These are phyloP conservation scores for Entamoeba invadens DNA, from an alignment of 208 protist genomes.

Conservation along the genomic window DNA sequence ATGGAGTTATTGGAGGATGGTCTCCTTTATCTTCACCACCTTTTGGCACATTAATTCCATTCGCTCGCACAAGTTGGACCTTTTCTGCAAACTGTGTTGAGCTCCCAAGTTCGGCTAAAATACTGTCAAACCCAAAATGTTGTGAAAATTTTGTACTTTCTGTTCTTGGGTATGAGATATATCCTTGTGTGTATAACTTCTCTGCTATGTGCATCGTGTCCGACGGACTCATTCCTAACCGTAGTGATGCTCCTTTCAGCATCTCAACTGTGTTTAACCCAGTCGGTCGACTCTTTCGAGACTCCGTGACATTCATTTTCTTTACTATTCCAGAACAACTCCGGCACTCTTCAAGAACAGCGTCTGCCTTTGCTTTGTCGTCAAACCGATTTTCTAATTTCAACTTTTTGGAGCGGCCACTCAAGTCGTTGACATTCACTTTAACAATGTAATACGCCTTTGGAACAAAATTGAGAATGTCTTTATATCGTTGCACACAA, in stretches of 20 bases:
- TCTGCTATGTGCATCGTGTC: conserved; percentile 77
- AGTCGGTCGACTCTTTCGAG: conserved; percentile 39
- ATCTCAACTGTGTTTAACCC: conserved; percentile 77
- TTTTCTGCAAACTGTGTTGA: conserved; percentile 25
- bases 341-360: neutral
- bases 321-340: neutral
- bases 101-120: conserved; percentile 49
- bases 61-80: neutral
- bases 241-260: conserved; percentile 51
- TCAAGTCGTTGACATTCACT: neutral
- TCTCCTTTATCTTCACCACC: conserved; percentile 43
- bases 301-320: neutral
- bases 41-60: neutral
- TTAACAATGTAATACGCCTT: conserved; percentile 24
- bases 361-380: neutral
- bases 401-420: neutral
- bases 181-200: conserved; percentile 49
- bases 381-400: neutral
- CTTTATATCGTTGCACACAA: conserved; percentile 65
- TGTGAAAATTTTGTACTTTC: conserved; percentile 72
- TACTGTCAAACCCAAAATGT: conserved; percentile 55
- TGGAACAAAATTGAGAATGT: conserved; percentile 33
- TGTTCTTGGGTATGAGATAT: conserved; percentile 71
- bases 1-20: conserved; percentile 52
- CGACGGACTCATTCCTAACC: conserved; percentile 63